Conservation (phyloP, 495 filamentous ascomycete species). For the Penicillium fimorum region DNA sequence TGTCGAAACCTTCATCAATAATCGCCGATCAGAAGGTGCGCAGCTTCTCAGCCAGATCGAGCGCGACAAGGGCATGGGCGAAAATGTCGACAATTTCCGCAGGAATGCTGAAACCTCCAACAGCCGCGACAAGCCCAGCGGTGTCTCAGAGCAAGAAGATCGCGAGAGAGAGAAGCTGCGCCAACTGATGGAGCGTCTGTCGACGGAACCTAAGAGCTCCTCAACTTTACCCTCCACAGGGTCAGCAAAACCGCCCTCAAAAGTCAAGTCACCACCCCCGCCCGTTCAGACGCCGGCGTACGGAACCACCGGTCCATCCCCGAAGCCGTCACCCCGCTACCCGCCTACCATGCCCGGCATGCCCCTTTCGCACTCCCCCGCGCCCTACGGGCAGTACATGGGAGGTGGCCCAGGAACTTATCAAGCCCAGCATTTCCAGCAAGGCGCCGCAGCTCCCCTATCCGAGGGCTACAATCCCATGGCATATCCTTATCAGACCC, state of each 20-base stretch:
- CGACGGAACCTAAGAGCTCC: constrained; percentile 62
- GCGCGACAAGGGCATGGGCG: constrained; percentile 76
- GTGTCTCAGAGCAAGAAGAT: constrained; percentile 73
- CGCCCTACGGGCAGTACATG: constrained; percentile 45
- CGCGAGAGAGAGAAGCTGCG: constrained; percentile 80
- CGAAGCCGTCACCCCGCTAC: constrained; percentile 50
- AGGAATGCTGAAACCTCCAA: constrained; percentile 96
- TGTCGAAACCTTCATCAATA: constrained; percentile 94
- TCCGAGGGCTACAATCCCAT: constrained; percentile 55
- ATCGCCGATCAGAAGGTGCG: constrained; percentile 86
- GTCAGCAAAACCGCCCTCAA: constrained; percentile 40
- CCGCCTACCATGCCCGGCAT: constrained; percentile 35
- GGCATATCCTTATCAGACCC: constrained; percentile 51
- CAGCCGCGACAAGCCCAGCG: constrained; percentile 61
- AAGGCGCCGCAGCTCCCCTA: constrained; percentile 45
- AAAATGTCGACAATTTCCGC: constrained; percentile 86
- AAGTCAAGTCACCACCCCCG: constrained; percentile 45
- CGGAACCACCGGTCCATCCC: constrained; percentile 33
- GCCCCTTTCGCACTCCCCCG: constrained; percentile 41
- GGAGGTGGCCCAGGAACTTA: constrained; percentile 30
- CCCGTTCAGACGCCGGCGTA: constrained; percentile 42
- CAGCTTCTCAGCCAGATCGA: constrained; percentile 88
- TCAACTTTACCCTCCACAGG: constrained; percentile 42
- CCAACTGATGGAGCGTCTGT: constrained; percentile 93
- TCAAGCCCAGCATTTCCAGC: constrained; percentile 44